Base-by-base conservation (phyloP, 768 basidiomycete genomes). In the Russula emetica region DNA sequence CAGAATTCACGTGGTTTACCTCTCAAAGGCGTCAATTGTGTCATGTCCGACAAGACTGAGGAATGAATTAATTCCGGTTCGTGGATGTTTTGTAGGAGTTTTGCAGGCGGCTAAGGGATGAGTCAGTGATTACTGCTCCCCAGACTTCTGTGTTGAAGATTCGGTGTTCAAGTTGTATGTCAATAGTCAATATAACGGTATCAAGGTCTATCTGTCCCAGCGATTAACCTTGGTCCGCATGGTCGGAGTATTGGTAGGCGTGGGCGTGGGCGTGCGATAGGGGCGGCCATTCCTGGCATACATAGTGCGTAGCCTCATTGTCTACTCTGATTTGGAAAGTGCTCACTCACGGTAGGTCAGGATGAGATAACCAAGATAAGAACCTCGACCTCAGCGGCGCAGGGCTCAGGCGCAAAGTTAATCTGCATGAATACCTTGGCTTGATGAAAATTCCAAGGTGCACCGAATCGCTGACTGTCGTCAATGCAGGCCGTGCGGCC, bases 291-390 rank as follows among this genome's bases (percentile, higher is more conserved):
- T 49, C 44, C 26, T 40, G 62, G 44, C 14, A 52, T 57, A 13
- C 24, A 51, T 26, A 28, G 56, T 58, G 58, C 55, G 61, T 62
- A 56, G 53, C 45, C 24, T 32, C 49, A 40, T 40, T 47, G 44
- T 22, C 42, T 58, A 22, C 44, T 59, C 36, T 63, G 62, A 59
- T 59, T 57, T 58, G 57, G 62, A 63, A 59, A 18, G 32, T 13
- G n/a, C 36, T 54, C 45, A 49, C 58, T 52, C 52, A 54, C 58
- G 26, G 22, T 5, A 30, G 42, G 42, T 30, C 58, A 53, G 44
- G n/a, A 54, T n/a, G 44, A 28, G 52, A 58, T 59, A 57, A 57
- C 61, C 45, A 2, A 57, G 61, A 62, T 62, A 62, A 57, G 49
- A 44, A 57, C 28, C 16, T 24, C 22, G 6, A 20, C 24, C 44